Evolutionary conservation across 2,329 filamentous ascomycete genomes (phyloP), one percentile per base, ranked within the genome.

Genomic region (Aquanectria penicillioides): DNA sequence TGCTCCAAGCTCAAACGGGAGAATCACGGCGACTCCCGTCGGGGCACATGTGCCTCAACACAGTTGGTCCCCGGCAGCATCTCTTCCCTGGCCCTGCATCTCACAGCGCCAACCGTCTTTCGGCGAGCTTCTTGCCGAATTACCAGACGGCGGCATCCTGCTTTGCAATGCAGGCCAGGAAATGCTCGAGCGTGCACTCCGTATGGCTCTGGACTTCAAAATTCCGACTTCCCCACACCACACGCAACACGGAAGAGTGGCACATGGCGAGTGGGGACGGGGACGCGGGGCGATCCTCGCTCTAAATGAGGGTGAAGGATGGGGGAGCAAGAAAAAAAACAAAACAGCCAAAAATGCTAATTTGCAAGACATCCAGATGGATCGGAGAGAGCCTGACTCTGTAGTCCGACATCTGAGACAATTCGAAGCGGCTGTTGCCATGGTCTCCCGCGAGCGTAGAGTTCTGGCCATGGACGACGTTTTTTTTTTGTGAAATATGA

Each of bases 221-320:
- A 37, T 25, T 47, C 15, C 13, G 22, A 18, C 28, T 57, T 58
- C 55, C 55, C 55, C 55, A 48, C 54, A 57, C 55, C 55, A 48
- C 54, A 57, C 22, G 29, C 18, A 34, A 41, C 33, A 37, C 34
- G 34, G 34, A 53, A 31, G 47, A 33, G 48, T 38, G 48, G 49
- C 49, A 59, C 49, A 55, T 59, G 49, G 56, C 36, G 43, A 20
- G 56, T 59, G 56, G 56, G 23, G 46, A 44, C 54, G 28, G 7
- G 17, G 31, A 22, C 44, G 46, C 56, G 41, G 55, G 55, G 41
- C 41, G 49, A 48, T 54, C 41, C 34, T 23, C n/a, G 22, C 22
- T 25, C 25, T 26, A 36, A 34, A 28, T 18, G 48, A 47, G 28
- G 12, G 22, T 46, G 22, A n/a, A n/a, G n/a, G n/a, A n/a, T n/a